These are phyloP conservation scores for Corymbia calophylla DNA, from an alignment of 441 rosid genomes.

Conservation along the genomic window DNA sequence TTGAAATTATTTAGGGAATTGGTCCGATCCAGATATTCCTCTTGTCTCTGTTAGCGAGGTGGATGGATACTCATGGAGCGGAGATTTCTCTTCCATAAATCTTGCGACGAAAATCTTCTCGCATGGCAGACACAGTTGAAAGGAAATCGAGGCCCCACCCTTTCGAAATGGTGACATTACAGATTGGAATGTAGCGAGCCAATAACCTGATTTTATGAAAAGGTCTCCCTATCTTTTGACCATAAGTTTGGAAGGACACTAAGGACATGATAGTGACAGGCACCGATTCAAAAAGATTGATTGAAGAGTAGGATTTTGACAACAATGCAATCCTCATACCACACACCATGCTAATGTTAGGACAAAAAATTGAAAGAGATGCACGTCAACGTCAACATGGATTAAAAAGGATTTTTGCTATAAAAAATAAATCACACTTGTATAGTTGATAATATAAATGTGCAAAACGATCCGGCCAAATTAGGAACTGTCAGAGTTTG, in stretches of 20 bases:
- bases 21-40: neutral
- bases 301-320: neutral
- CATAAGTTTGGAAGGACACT: neutral
- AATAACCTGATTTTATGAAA: neutral
- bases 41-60: neutral
- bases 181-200: neutral
- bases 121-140: rapidly evolving
- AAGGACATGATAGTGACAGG: neutral
- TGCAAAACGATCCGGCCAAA: too few relatives aligned
- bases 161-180: neutral
- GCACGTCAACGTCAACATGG: neutral
- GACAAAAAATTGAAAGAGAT: too few relatives aligned
- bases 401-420: neutral
- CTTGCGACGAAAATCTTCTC: neutral
- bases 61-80: neutral
- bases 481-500: too few relatives aligned
- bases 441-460: too few relatives aligned
- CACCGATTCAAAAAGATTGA: neutral
- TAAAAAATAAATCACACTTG: neutral
- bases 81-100: rapidly evolving
- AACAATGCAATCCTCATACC: too few relatives aligned
- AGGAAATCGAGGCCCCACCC: neutral
- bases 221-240: neutral
- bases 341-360: neutral
- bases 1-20: too few relatives aligned